Evolutionary conservation across 345 rosid species (phyloP), one percentile per base, ranked within the genome.

Genomic region (Nasturtium officinale): DNA sequence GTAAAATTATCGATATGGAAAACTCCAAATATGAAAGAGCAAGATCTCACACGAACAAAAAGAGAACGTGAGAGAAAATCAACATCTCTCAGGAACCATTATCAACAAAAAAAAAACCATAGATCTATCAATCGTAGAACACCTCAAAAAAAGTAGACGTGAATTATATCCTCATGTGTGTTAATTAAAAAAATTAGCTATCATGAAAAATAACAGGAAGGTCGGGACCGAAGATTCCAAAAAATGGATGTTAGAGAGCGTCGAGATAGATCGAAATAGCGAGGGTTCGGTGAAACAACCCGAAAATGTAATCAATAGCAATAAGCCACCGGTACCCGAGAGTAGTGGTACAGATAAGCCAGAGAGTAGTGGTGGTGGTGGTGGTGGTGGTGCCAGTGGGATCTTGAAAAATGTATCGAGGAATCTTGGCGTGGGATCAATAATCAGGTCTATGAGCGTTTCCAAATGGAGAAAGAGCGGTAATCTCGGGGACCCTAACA

Each of bases 241-340:
- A 4, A 83, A 61, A 40, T 87, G 87, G 89, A 87, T 78, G 52
- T 83, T 85, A 20, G 84, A 88, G 16, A 80, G 81, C 66, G 72
- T 74, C 1, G 82, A 85, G 77, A 42, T 85, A 35, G 87, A 90
- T 64, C 56, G 6, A 33, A 77, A 83, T 75, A 73, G 17, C 7
- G 83, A 69, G 17, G 56, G 67, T 12, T 78, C 87, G 5, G 37
- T 37, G 64, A n/a, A 64, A 72, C 15, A 77, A 72, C 6, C 66
- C 2, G 76, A 67, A 67, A 74, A 38, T 48, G 6, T 1, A 66
- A 48, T 1, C 29, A 51, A 60, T 40, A 52, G 1, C 62, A 60
- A 67, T 60, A 40, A 29, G 0, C 11, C 73, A 0, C 43, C 43
- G n/a, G n/a, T n/a, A n/a, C n/a, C n/a, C n/a, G 63, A 60, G 30